Evolutionary conservation across 1,284 basidiomycete genomes (phyloP).

Genomic region (Exsudoporus floridanus): DNA sequence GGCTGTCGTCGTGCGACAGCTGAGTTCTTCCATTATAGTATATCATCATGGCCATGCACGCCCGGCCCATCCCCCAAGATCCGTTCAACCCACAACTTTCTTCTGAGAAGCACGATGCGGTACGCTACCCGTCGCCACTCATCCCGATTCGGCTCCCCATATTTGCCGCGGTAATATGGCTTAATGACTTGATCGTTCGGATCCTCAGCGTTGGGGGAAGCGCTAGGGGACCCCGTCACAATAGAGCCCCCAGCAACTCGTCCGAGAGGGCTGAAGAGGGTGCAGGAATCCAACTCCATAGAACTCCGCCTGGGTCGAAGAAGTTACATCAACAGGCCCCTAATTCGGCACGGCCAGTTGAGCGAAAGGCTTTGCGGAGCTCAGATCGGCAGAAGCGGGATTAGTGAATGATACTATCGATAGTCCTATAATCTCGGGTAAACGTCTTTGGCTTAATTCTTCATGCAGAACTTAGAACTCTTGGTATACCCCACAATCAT

Average conservation of each 20-base stretch:
- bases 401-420: conserved; percentile 19
- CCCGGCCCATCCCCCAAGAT: conserved; percentile 61
- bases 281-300: conserved; percentile 32
- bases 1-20: conserved; percentile 14
- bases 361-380: conserved; percentile 27
- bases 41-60: conserved; percentile 77
- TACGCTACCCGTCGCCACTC: conserved; percentile 68
- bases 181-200: conserved; percentile 72
- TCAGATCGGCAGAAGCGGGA: conserved; percentile 43
- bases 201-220: conserved; percentile 57
- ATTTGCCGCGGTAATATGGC: conserved; percentile 67
- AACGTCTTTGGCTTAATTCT: conserved; percentile 11
- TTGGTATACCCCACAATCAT: conserved; percentile 17
- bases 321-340: conserved; percentile 11
- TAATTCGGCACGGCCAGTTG: conserved; percentile 9
- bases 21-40: conserved; percentile 46
- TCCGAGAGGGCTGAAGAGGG: conserved; percentile 57
- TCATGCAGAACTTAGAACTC: conserved; percentile 4
- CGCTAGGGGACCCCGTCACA: conserved; percentile 23
- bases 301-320: conserved; percentile 8
- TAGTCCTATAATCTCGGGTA: conserved; percentile 10
- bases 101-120: conserved; percentile 37
- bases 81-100: conserved; percentile 62
- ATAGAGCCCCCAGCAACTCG: conserved; percentile 41
- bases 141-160: conserved; percentile 76